Base-by-base conservation (phyloP, 805 yeast species). In the Ogataea haglerorum region DNA sequence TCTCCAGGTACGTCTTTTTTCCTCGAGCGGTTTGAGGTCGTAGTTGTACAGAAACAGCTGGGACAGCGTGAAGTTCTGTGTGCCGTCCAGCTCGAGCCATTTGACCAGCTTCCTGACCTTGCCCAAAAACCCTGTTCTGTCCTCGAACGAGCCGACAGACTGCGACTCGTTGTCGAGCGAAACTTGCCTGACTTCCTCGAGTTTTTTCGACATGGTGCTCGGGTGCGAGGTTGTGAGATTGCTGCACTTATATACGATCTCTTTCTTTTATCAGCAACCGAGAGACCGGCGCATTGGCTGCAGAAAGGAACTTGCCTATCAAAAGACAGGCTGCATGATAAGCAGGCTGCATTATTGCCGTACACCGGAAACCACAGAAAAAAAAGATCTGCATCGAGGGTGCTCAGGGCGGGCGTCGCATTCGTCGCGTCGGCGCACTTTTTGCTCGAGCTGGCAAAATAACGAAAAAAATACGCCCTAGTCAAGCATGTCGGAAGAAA, bases 11-110 rank as follows among this genome's bases (percentile, higher is more conserved):
- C 95, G 71, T 54, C 95, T 77, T 3, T 66, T 75, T 12, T 64
- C 70, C 56, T 86, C 91, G 3, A 87, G 88, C 0, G 95, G 95
- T 49, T 78, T 75, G 54, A 88, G 70, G 65, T 88, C 96, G 50
- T 72, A 70, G 62, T 87, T 87, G 57, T 72, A 75, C 27, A 88
- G 69, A 53, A 84, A 88, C 48, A 82, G 68, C 54, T 85, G 86
- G 2, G 76, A 51, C 3, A 76, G 49, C 0, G 85, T 65, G 26
- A 82, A 45, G 3, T 55, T 60, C 23, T 61, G 33, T 1, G 58
- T 56, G 9, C 61, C 64, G 2, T 59, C 53, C 28, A 61, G 49
- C 45, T 60, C 58, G 17, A 57, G n/a, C 28, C 36, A 31, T 27
- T 29, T 42, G 10, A 51, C 28, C 16, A 42, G 46, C 17, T 45